These are phyloP conservation scores for Colletotrichum noveboracense DNA, from an alignment of 2,329 filamentous ascomycete species.

Conservation along the genomic window DNA sequence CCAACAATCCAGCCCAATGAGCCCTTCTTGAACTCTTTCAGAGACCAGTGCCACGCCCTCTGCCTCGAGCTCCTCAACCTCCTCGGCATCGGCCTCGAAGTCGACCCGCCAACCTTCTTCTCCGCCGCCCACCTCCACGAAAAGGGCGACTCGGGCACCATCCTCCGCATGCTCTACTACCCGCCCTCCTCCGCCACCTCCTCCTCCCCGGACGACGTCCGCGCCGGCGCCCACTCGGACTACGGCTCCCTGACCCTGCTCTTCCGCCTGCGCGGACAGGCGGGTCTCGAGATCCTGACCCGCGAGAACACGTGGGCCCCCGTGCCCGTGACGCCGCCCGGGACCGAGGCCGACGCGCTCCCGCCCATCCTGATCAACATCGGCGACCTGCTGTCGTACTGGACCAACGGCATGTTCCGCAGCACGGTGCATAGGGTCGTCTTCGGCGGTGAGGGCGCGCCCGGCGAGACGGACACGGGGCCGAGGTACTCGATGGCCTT, in stretches of 20 bases:
- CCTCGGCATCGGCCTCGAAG: conserved; percentile 77
- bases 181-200: conserved; percentile 55
- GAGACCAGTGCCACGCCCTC: conserved; percentile 72
- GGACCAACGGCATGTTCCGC: conserved; percentile 87
- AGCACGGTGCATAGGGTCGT: conserved; percentile 90
- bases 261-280: conserved; percentile 85
- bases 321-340: conserved; percentile 69
- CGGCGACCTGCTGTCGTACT: conserved; percentile 75
- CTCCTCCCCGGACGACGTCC: conserved; percentile 64
- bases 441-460: conserved; percentile 48
- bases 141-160: conserved; percentile 57
- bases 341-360: conserved; percentile 60
- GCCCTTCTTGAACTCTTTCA: conserved; percentile 69
- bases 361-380: conserved; percentile 86
- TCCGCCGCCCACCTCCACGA: conserved; percentile 52
- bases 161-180: conserved; percentile 76
- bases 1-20: conserved; percentile 64
- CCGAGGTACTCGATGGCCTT: conserved; percentile 71
- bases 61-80: conserved; percentile 76
- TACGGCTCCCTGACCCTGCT: conserved; percentile 78
- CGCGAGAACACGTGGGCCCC: conserved; percentile 61
- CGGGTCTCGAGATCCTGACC: conserved; percentile 83
- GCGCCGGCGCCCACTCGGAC: conserved; percentile 91
- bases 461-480: conserved; percentile 53
- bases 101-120: conserved; percentile 59